Conservation (phyloP, 208 protist genomes). For the Crithidia acanthocephali region DNA sequence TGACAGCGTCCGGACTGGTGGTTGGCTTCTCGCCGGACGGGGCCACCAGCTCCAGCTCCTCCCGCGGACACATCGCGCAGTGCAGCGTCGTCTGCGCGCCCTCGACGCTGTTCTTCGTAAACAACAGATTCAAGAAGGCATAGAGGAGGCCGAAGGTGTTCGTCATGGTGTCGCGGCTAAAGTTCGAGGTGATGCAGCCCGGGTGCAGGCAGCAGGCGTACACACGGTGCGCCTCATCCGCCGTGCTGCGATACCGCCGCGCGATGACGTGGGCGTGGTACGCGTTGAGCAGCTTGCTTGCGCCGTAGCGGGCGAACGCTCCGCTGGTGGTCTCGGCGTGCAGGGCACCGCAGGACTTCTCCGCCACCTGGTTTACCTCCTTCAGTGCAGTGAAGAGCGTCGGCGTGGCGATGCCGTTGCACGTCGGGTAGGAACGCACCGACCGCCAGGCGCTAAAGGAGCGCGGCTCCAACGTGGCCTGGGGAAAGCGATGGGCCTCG, state of each 20-base stretch:
- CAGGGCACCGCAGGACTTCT: constrained; percentile 47
- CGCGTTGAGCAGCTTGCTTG: constrained; percentile 86
- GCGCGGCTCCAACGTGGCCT: constrained; percentile 45
- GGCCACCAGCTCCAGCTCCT: constrained; percentile 71
- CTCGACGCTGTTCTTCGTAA: constrained; percentile 72
- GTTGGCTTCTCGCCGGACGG: constrained; percentile 24
- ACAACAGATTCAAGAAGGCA: constrained; percentile 37
- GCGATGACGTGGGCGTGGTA: constrained; percentile 85
- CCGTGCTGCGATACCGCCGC: constrained; percentile 40
- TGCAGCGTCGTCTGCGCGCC: constrained; percentile 89
- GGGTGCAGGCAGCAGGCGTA: constrained; percentile 84
- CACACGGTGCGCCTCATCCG: constrained; percentile 36
- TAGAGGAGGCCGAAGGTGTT: constrained; percentile 28
- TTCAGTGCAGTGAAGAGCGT: constrained; percentile 62
- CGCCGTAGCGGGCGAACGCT: constrained; percentile 80
- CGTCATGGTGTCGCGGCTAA: constrained; percentile 60
- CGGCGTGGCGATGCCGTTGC: constrained; percentile 37
- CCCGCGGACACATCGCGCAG: constrained; percentile 80
- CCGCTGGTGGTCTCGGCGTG: constrained; percentile 14
- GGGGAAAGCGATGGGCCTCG: constrained; percentile 77
- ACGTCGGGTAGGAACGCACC: constrained; percentile 5
- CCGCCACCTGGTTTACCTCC: constrained; percentile 62
- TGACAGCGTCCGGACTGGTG: constrained; percentile 38
- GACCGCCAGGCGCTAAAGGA: constrained; percentile 22
- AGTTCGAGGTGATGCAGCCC: constrained; percentile 77